Base-by-base conservation (phyloP, 768 basidiomycete species). In the Serendipita vermifera region DNA sequence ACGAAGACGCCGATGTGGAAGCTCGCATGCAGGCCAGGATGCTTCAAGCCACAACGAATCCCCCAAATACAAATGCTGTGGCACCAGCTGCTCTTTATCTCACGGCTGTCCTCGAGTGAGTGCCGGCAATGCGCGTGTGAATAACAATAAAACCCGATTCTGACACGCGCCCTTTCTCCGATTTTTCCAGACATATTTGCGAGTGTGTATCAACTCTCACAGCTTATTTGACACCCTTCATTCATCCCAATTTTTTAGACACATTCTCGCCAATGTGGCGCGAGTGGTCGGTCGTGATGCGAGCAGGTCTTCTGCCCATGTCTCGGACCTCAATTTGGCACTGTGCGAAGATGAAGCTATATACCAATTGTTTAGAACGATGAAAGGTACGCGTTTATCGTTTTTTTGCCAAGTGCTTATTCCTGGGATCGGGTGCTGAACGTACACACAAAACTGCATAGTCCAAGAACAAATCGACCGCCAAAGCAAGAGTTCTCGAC, bases 21-120 rank as follows among this genome's bases (percentile, higher is more conserved):
- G 70, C 66, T 35, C 79, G 75, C 59, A 72, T 86, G 55, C 75
- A 78, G 60, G 82, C 83, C 54, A 76, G 77, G 36, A 81, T 87
- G 75, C 65, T 63, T 38, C 48, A 38, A 11, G 71, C 70, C 54
- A 66, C 74, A n/a, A 74, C 76, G 26, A 73, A 75, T 11, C 78
- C 81, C 17, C 69, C 70, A 7, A 77, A 73, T 53, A 67, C 77
- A 17, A 67, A 75, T 5, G 74, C 85, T 6, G 68, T 92, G 24
- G 81, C 84, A 6, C 89, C 89, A 3, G 87, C 91, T 31, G 83
- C 88, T 17, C 66, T 96, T 39, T 96, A 93, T 73, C 75, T 93
- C 53, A 93, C 92, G 2, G 90, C 91, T 5, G 87, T 94, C 60
- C 73, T 96, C 29, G 92, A 96, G 91, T 93, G 68, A 72, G 91